Conservation (phyloP, 2,329 filamentous ascomycete species). For the Trichoderma sp. region DNA sequence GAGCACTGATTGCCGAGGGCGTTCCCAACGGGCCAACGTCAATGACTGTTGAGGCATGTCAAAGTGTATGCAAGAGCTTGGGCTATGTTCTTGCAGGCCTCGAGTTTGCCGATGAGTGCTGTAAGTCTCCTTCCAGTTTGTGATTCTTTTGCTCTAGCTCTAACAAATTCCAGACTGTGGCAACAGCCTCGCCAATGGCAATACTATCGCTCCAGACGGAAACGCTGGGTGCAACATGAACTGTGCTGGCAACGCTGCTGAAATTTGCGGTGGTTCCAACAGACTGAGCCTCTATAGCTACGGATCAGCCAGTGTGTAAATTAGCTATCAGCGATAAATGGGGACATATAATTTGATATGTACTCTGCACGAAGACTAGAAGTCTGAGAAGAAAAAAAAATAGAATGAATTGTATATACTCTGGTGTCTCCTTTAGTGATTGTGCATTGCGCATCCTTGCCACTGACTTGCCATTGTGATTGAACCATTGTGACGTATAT, state of each 20-base stretch:
- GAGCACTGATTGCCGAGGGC: background rate
- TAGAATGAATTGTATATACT: background rate
- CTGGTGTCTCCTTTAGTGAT: background rate
- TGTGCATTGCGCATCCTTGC: background rate
- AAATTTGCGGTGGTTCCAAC: background rate
- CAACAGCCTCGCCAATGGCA: conserved; percentile 1
- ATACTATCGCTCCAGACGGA: background rate
- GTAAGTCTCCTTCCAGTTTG: background rate
- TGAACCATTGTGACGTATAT: background rate
- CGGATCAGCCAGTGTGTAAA: background rate
- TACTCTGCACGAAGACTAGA: background rate
- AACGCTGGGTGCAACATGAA: background rate
- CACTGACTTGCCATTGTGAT: background rate
- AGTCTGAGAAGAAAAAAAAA: background rate
- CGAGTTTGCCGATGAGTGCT: conserved; percentile 1
- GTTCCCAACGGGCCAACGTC: background rate
- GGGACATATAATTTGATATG: background rate
- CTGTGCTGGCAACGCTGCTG: background rate
- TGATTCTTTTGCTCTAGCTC: background rate
- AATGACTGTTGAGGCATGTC: conserved; percentile 2
- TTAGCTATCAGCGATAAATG: too few species aligned
- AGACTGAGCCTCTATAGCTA: background rate
- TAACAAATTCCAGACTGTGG: background rate
- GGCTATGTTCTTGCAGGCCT: background rate
- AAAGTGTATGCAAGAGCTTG: background rate